These are phyloP conservation scores for Rutstroemia sp. DNA, from an alignment of 2,329 filamentous ascomycete species.

Conservation along the genomic window DNA sequence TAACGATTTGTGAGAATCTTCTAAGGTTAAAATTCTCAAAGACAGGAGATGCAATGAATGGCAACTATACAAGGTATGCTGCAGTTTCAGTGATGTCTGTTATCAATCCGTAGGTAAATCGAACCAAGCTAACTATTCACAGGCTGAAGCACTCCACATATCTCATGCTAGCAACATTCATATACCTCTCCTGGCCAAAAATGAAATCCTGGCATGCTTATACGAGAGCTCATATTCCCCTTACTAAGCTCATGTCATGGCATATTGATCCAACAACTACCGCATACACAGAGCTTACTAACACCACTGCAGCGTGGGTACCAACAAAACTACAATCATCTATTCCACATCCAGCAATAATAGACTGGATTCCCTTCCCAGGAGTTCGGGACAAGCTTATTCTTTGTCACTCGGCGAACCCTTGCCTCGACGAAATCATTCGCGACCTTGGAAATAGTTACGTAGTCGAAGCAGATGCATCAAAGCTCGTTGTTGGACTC, in stretches of 20 bases:
- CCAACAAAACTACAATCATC: constrained; percentile 3
- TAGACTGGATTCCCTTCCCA: constrained; percentile 5
- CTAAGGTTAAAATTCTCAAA: neutral
- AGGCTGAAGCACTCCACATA: neutral
- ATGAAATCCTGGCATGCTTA: constrained; percentile 1
- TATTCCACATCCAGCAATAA: neutral
- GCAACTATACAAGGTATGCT: constrained; percentile 3
- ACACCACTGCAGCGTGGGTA: neutral
- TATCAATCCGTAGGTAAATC: neutral
- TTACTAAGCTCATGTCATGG: constrained; percentile 1
- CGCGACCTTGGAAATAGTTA: constrained; percentile 5
- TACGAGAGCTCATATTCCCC: neutral
- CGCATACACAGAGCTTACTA: neutral
- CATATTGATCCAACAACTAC: constrained; percentile 3
- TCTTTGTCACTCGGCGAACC: constrained; percentile 2
- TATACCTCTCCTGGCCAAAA: neutral
- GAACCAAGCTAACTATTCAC: neutral
- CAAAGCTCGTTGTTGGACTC: neutral
- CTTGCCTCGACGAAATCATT: constrained; percentile 3
- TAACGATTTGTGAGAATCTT: neutral
- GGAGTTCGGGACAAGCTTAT: constrained; percentile 1
- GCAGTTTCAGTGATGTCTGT: neutral
- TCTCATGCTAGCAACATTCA: constrained; percentile 7
- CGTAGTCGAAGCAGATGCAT: constrained; percentile 3
- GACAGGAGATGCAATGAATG: neutral